Conservation (phyloP, 2,329 filamentous ascomycete species). For the Rasamsonia emersonii region DNA sequence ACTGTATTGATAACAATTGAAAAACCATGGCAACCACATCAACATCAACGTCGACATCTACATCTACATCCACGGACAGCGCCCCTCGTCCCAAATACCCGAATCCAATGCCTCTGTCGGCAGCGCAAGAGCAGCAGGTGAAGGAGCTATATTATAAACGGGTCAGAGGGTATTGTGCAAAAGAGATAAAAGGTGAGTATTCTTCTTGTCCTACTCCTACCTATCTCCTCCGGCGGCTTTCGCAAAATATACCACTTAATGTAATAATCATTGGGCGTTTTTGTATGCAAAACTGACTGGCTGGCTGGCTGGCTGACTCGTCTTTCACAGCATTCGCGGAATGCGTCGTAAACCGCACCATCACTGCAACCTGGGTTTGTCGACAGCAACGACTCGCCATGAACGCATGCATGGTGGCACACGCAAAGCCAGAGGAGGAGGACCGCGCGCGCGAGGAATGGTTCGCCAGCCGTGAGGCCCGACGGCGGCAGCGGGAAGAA, state of each 20-base stretch:
- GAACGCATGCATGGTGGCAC: slow-evolving; percentile 86
- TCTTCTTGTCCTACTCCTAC: no score
- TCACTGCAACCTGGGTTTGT: slow-evolving; percentile 82
- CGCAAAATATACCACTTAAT: no score
- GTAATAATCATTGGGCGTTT: no score
- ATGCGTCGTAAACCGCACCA: slow-evolving; percentile 77
- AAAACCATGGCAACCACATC: slow-evolving; percentile 10
- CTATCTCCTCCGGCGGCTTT: no score
- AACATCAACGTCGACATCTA: slow-evolving; percentile 15
- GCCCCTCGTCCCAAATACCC: slow-evolving; percentile 29
- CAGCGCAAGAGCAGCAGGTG: slow-evolving; percentile 73
- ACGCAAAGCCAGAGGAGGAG: slow-evolving; percentile 76
- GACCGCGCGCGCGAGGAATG: slow-evolving; percentile 88
- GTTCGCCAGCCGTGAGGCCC: slow-evolving; percentile 69
- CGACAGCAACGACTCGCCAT: slow-evolving; percentile 69
- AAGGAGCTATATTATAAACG: slow-evolving; percentile 71
- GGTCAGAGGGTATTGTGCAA: slow-evolving; percentile 65
- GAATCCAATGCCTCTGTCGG: slow-evolving; percentile 76
- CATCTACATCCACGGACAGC: slow-evolving; percentile 14
- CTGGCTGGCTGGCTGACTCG: neutral
- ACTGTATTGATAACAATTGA: no score
- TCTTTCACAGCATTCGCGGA: slow-evolving; percentile 67
- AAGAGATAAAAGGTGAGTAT: slow-evolving; percentile 67
- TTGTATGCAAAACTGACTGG: no score
- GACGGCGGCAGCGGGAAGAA: slow-evolving; percentile 58